These are phyloP conservation scores for Vitis rupestris DNA, from an alignment of 164 flowering plant species.

Conservation along the genomic window DNA sequence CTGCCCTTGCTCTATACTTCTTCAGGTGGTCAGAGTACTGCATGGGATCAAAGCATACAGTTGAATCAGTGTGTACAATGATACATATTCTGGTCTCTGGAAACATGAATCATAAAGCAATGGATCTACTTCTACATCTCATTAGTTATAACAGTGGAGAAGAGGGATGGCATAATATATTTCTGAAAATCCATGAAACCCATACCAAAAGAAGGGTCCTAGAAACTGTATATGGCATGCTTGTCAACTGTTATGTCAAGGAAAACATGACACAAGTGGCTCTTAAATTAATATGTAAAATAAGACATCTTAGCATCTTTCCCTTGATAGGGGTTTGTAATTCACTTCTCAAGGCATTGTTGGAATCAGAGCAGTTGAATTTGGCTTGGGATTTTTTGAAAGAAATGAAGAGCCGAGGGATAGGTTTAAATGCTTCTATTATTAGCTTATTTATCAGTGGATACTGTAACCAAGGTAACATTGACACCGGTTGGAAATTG, in stretches of 20 bases:
- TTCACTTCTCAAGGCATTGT: slow-evolving; percentile 29
- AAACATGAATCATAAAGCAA: slow-evolving; percentile 41
- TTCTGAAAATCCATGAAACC: slow-evolving; percentile 27
- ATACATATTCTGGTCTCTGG: slow-evolving; percentile 41
- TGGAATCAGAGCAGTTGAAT: slow-evolving; percentile 27
- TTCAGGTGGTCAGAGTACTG: slow-evolving; percentile 40
- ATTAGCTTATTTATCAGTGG: slow-evolving; percentile 34
- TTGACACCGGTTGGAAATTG: slow-evolving; percentile 36
- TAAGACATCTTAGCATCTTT: slow-evolving; percentile 27
- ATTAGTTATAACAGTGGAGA: slow-evolving; percentile 16
- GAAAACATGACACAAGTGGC: slow-evolving; percentile 36
- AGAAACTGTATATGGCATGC: slow-evolving; percentile 39
- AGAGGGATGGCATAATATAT: slow-evolving; percentile 11
- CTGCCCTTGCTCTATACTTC: slow-evolving; percentile 37
- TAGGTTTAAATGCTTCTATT: slow-evolving; percentile 25
- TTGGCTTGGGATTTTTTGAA: slow-evolving; percentile 43
- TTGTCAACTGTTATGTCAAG: slow-evolving; percentile 35
- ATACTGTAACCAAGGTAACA: slow-evolving; percentile 35
- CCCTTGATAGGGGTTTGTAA: slow-evolving; percentile 37
- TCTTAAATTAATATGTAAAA: slow-evolving; percentile 20
- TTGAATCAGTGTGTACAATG: slow-evolving; percentile 39
- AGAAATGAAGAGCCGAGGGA: slow-evolving; percentile 30
- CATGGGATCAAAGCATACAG: slow-evolving; percentile 18
- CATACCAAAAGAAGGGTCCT: slow-evolving; percentile 18
- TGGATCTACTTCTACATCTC: slow-evolving; percentile 30